phyloP scores from a whole-genome alignment of 805 yeast species.

The Teunomyces gatunensis region DNA sequence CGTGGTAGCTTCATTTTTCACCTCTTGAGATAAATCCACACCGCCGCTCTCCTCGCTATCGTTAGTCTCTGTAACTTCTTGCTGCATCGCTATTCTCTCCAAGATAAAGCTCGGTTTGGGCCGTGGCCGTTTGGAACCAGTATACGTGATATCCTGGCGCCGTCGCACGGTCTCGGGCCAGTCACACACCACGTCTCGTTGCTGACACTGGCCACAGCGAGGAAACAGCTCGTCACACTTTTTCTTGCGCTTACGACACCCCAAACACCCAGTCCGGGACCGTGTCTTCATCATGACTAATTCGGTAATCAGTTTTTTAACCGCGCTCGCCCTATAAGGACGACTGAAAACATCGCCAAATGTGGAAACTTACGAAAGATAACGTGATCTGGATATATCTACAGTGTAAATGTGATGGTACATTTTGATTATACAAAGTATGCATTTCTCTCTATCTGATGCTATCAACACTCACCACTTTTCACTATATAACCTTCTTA shows the following conservation, averaged over 20 bases:
- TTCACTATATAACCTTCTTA: too few species aligned
- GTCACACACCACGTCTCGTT: slow-evolving; percentile 18
- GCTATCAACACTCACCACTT: too few species aligned
- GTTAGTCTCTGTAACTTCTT: slow-evolving; percentile 18
- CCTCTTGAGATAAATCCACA: neutral
- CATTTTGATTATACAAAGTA: too few species aligned
- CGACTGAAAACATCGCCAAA: neutral
- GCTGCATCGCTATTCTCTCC: slow-evolving; percentile 37
- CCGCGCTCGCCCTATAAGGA: slow-evolving; percentile 26
- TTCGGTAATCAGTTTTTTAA: slow-evolving; percentile 24
- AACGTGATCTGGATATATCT: neutral
- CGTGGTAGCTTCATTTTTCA: neutral
- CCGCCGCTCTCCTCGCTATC: neutral
- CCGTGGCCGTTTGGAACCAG: neutral
- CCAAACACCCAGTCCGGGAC: slow-evolving; percentile 30
- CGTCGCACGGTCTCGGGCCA: slow-evolving; percentile 22
- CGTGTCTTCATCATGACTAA: slow-evolving; percentile 23
- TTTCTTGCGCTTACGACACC: slow-evolving; percentile 28
- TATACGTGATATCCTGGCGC: neutral
- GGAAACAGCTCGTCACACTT: slow-evolving; percentile 36
- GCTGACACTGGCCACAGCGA: slow-evolving; percentile 24
- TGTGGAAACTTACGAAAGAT: neutral
- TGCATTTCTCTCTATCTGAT: too few species aligned
- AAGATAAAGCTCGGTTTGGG: slow-evolving; percentile 16
- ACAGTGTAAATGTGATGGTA: too few species aligned